Percentiles rank a stretch among this genome's conserved stretches.
These are phyloP conservation scores for Ceratocystis diversiconidia DNA, from an alignment of 2,329 filamentous ascomycete genomes.

Conservation along the genomic window DNA sequence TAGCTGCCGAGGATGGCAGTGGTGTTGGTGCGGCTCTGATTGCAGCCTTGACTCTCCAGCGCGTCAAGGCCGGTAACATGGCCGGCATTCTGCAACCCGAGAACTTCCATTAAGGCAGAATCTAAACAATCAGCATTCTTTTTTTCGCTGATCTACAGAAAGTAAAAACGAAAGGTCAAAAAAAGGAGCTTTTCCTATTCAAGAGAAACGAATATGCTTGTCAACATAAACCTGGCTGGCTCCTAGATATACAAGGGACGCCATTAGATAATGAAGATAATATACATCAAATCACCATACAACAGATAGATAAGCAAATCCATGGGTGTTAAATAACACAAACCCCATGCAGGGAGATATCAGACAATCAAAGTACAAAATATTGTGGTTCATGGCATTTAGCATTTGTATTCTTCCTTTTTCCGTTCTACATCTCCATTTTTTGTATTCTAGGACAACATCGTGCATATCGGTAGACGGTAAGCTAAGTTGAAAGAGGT, in stretches of 20 bases:
- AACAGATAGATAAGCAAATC: neutral
- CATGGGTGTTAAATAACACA: neutral
- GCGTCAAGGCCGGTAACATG: slow-evolving; percentile 48
- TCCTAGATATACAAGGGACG: neutral
- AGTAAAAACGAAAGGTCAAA: neutral
- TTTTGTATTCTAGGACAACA: slow-evolving; percentile 41
- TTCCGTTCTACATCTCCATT: neutral
- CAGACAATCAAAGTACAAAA: slow-evolving; percentile 14
- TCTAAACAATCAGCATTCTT: neutral
- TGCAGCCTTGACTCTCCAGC: slow-evolving; percentile 55
- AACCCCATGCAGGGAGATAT: neutral
- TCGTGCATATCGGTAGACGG: slow-evolving; percentile 57
- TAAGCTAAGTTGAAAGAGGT: slow-evolving; percentile 38
- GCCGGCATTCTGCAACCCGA: slow-evolving; percentile 51
- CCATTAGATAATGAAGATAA: neutral
- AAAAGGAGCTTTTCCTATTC: neutral
- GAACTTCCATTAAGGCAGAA: slow-evolving; percentile 32
- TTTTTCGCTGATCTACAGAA: neutral
- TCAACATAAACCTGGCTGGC: neutral
- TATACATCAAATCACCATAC: neutral
- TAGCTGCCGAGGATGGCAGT: slow-evolving; percentile 86
- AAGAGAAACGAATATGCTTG: neutral
- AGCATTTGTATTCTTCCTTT: neutral
- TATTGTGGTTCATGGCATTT: neutral
- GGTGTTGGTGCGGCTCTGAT: slow-evolving; percentile 77